phyloP scores from a whole-genome alignment of 164 flowering plant genomes.

The Vitis cinerea region DNA sequence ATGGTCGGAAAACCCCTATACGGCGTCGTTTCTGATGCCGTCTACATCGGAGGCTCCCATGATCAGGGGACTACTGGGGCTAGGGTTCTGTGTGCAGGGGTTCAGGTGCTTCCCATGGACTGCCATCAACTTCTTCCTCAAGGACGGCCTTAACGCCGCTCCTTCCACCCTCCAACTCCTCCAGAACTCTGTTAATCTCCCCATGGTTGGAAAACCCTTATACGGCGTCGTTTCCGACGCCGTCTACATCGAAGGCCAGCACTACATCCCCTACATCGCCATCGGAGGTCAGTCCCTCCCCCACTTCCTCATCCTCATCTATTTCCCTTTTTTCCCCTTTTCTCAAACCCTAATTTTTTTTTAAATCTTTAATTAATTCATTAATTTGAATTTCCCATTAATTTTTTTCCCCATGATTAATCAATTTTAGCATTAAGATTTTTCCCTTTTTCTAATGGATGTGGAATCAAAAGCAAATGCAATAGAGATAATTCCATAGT shows the following conservation, averaged over 20 bases:
- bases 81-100: conserved; percentile 82
- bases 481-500: too few species aligned
- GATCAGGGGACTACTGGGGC: conserved; percentile 42
- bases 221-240: conserved; percentile 88
- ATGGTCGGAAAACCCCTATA: conserved; percentile 93
- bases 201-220: conserved; percentile 91
- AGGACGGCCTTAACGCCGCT: conserved; percentile 63
- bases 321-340: too few species aligned
- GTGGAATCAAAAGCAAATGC: too few species aligned
- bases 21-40: conserved; percentile 78
- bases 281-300: conserved; percentile 57
- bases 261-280: conserved; percentile 82
- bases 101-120: conserved; percentile 91
- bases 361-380: too few species aligned
- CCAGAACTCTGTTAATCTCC: conserved; percentile 75
- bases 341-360: too few species aligned
- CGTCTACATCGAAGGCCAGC: conserved; percentile 67
- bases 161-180: conserved; percentile 82
- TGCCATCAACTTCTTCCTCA: conserved; percentile 77
- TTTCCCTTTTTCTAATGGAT: too few species aligned
- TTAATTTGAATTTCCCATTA: too few species aligned
- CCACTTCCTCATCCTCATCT: too few species aligned
- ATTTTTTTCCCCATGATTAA: too few species aligned
- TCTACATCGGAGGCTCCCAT: conserved; percentile 45
- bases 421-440: too few species aligned